phyloP scores from a whole-genome alignment of 352 stramenopile genomes.

The Globisporangium orthogonon region DNA sequence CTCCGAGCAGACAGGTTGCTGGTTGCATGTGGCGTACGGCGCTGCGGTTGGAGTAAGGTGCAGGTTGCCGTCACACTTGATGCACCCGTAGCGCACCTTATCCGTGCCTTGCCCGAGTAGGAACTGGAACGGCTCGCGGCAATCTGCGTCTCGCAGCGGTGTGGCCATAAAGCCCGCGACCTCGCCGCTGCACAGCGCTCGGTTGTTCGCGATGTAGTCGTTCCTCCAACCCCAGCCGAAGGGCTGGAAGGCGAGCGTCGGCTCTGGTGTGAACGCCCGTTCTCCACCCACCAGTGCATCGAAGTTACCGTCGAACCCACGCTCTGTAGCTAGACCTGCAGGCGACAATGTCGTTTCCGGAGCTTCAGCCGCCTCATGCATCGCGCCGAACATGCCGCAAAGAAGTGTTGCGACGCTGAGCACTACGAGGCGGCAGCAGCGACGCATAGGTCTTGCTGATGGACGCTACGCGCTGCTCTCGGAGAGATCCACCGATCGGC shows the following conservation, averaged over 20 bases:
- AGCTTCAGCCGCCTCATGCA: not conserved
- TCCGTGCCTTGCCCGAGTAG: conserved; percentile 3
- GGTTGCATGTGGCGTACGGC: conserved; percentile 6
- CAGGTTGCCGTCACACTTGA: conserved; percentile 3
- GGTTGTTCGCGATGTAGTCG: conserved; percentile 1
- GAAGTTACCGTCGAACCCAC: not conserved
- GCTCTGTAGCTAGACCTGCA: not conserved
- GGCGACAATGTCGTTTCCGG: not conserved
- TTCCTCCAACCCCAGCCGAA: conserved; percentile 5
- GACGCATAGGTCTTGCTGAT: not conserved
- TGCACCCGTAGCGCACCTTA: conserved; percentile 9
- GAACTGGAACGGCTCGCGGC: conserved; percentile 6
- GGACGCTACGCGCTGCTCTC: too few relatives aligned
- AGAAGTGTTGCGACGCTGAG: not conserved
- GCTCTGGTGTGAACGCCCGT: conserved; percentile 2
- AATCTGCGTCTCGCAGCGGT: not conserved
- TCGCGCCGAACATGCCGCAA: not conserved
- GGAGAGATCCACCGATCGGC: too few relatives aligned
- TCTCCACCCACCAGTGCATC: not conserved
- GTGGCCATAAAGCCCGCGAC: conserved; percentile 3
- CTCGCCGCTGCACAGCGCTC: conserved; percentile 1
- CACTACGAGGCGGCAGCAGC: not conserved
- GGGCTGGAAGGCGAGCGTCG: not conserved
- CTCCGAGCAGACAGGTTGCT: conserved; percentile 3
- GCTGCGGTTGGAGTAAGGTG: not conserved